phyloP scores from a whole-genome alignment of 192 early-diverging fungal genomes.

The Backusella liffmaniae region DNA sequence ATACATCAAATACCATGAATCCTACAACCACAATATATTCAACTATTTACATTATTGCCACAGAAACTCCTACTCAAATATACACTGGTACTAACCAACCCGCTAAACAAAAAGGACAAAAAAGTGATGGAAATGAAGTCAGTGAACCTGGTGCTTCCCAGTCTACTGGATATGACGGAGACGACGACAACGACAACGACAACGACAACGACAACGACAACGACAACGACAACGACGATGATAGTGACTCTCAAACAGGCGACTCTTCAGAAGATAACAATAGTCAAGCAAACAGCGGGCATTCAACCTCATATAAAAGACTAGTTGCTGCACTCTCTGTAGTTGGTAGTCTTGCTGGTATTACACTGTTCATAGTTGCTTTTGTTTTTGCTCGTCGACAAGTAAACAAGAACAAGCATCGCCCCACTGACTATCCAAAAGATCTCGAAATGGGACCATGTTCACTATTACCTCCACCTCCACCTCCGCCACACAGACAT shows the following conservation, averaged over 20 bases:
- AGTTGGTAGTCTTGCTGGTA: slow-evolving; percentile 8
- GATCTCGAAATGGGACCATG: background rate
- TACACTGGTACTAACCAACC: background rate
- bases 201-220: background rate
- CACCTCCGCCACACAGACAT: background rate
- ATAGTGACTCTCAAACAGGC: background rate
- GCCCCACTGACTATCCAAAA: background rate
- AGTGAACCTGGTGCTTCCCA: background rate
- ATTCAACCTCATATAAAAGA: background rate
- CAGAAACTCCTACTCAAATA: slow-evolving; percentile 3
- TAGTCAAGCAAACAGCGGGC: background rate
- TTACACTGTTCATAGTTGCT: background rate
- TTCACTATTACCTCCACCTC: too few species aligned
- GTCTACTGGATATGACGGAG: background rate
- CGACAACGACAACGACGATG: background rate
- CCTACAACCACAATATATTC: background rate
- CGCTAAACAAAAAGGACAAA: background rate
- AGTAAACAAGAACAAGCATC: background rate
- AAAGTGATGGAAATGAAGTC: background rate
- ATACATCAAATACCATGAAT: background rate
- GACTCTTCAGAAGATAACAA: background rate
- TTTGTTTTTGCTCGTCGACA: background rate
- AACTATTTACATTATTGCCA: background rate
- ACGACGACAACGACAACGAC: background rate
- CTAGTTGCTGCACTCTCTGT: slow-evolving; percentile 5